These are phyloP conservation scores for Rhodotorula taiwanensis DNA, from an alignment of 768 basidiomycete genomes.

Conservation along the genomic window DNA sequence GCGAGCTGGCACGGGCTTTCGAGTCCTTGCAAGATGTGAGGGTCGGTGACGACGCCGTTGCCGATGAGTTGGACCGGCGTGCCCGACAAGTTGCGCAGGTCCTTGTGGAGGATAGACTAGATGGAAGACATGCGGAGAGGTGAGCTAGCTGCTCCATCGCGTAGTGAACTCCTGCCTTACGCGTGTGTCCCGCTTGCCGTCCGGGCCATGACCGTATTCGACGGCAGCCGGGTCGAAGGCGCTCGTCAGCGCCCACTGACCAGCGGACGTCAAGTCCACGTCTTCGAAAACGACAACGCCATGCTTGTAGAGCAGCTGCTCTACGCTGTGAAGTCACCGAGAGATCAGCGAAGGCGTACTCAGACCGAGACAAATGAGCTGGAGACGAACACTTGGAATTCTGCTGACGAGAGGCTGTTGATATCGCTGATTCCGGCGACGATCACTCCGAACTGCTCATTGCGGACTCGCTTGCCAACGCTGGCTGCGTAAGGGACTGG, in stretches of 20 bases:
- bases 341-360: neutral
- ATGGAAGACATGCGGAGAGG: too few relatives aligned
- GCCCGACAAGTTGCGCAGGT: constrained; percentile 81
- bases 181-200: constrained; percentile 30
- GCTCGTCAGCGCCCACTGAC: constrained; percentile 28
- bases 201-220: constrained; percentile 30
- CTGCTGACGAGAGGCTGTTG: constrained; percentile 14
- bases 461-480: constrained; percentile 1
- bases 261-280: constrained; percentile 25
- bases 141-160: too few relatives aligned
- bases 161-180: constrained; percentile 15
- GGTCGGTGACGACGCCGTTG: constrained; percentile 54
- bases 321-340: constrained; percentile 6
- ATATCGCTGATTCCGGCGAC: constrained; percentile 28
- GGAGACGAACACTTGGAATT: constrained; percentile 13
- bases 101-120: constrained; percentile 53
- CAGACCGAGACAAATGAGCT: neutral
- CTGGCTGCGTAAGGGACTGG: constrained; percentile 15
- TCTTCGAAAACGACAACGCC: constrained; percentile 35
- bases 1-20: constrained; percentile 57
- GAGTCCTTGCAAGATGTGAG: constrained; percentile 31
- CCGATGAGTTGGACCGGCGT: constrained; percentile 90
- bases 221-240: constrained; percentile 30
- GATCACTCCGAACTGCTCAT: constrained; percentile 25
- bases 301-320: constrained; percentile 38